Evolutionary conservation across 192 early-diverging fungal genomes (phyloP).

Genomic region (Kappamyces sp.): DNA sequence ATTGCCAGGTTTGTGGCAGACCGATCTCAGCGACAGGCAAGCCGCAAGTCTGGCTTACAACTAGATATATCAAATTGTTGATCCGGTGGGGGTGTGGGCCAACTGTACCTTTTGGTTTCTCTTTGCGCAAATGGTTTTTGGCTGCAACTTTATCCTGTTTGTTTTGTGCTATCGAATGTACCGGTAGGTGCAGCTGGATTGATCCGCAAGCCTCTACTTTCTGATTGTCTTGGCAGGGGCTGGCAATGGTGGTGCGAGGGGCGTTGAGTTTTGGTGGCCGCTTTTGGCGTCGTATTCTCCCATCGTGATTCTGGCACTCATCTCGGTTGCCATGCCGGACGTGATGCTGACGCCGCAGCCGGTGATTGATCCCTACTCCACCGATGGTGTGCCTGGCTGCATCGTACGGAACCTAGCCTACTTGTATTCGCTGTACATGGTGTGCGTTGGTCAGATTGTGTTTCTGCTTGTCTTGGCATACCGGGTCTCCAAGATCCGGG

Average conservation of each 20-base stretch:
- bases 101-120: conserved; percentile 11
- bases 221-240: too few relatives aligned
- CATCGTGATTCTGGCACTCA: not conserved
- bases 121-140: conserved; percentile 4
- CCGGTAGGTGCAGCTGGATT: not conserved
- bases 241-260: not conserved
- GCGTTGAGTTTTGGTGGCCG: not conserved
- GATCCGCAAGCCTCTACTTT: not conserved
- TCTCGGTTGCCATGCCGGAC: too few relatives aligned
- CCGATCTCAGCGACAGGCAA: too few relatives aligned
- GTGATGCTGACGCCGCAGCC: not conserved
- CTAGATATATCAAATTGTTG: not conserved
- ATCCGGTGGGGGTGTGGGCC: not conserved
- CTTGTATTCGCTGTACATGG: not conserved
- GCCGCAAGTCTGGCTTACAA: too few relatives aligned
- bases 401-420: not conserved
- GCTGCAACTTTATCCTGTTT: not conserved
- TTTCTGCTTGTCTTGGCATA: not conserved
- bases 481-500: not conserved
- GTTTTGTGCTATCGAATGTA: conserved; percentile 2
- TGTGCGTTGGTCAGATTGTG: not conserved
- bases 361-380: not conserved
- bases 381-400: conserved; percentile 6
- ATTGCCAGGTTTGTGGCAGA: too few relatives aligned
- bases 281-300: not conserved